A percentile compares a stretch with the other conserved stretches of the same genome.
Evolutionary conservation across 768 basidiomycete species (phyloP).

Genomic region (Kwoniella pini): DNA sequence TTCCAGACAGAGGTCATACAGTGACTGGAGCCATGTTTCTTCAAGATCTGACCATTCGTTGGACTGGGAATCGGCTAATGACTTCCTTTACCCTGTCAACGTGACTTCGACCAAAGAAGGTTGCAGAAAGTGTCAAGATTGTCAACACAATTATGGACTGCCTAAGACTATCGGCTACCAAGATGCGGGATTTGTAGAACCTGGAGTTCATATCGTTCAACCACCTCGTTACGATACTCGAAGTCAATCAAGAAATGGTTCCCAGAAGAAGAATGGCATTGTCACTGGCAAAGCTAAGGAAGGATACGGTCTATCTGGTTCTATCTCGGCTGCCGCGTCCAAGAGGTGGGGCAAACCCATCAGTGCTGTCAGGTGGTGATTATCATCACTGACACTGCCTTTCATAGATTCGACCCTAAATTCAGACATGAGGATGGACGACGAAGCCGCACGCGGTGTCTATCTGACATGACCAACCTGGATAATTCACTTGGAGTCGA

Average conservation of each 20-base stretch:
- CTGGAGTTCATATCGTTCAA: slow-evolving; percentile 21
- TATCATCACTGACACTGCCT: slow-evolving; percentile 8
- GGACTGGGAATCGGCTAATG: slow-evolving; percentile 8
- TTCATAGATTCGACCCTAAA: neutral
- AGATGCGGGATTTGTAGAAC: slow-evolving; percentile 15
- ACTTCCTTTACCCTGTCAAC: slow-evolving; percentile 10
- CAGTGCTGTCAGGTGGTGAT: slow-evolving; percentile 20
- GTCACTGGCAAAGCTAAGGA: neutral
- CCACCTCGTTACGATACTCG: slow-evolving; percentile 3
- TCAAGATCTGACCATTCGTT: neutral
- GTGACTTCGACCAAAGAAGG: neutral
- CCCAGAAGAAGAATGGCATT: neutral
- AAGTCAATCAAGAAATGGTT: neutral
- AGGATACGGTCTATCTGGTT: slow-evolving; percentile 1
- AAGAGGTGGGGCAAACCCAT: slow-evolving; percentile 20
- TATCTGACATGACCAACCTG: neutral
- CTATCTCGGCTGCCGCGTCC: neutral
- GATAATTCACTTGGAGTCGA: slow-evolving; percentile 8
- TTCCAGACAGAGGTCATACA: slow-evolving; percentile 4
- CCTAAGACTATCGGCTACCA: neutral
- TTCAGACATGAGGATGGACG: neutral
- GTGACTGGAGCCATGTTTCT: slow-evolving; percentile 8
- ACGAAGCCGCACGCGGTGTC: neutral
- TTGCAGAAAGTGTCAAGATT: slow-evolving; percentile 7
- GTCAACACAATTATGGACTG: neutral